Evolutionary conservation across 148 eudicot genomes (phyloP), one percentile per base, ranked within the genome.

Genomic region (Selenicereus undatus): DNA sequence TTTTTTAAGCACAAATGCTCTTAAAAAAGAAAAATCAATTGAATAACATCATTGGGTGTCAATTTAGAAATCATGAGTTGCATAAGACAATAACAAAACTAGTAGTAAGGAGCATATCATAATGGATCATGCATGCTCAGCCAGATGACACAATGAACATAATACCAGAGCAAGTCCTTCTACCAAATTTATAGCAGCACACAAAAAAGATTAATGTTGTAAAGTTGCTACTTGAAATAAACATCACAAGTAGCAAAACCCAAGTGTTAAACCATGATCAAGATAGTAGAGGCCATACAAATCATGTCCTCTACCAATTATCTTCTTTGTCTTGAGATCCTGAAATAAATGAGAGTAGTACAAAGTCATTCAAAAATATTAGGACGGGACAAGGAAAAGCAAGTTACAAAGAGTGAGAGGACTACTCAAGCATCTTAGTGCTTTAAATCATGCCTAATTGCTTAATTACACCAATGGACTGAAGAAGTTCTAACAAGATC

Each of bases 241-340:
- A 10, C 58, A n/a, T 16, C 4, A 43, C 21, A 74, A 74, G 32
- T 43, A 45, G 76, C 58, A 74, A 74, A 56, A 74, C 56, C 7
- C 76, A 43, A 75, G 35, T 48, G 21, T 68, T 51, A 81, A 32
- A 81, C 35, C 43, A 35, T 73, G 68, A 68, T 56, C 45, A 77
- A 82, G 71, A 76, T 43, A 73, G 60, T 71, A 70, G 76, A 75
- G 79, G 82, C 74, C 79, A 83, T 79, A 56, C 76, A 75, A 65
- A 74, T 64, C 79, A 79, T 83, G 82, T 73, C 84, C 71, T 83
- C 79, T 79, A 83, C 82, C 80, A 79, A 79, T 69, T 83, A 83
- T 83, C 82, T 79, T 80, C 82, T 83, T 78, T 74, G 56, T 75
- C 79, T 75, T 30, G 82, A 54, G 79, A 58, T 75, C 85, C 85